Conservation (phyloP, 2,329 filamentous ascomycete species). For the Aspergillus hortae region DNA sequence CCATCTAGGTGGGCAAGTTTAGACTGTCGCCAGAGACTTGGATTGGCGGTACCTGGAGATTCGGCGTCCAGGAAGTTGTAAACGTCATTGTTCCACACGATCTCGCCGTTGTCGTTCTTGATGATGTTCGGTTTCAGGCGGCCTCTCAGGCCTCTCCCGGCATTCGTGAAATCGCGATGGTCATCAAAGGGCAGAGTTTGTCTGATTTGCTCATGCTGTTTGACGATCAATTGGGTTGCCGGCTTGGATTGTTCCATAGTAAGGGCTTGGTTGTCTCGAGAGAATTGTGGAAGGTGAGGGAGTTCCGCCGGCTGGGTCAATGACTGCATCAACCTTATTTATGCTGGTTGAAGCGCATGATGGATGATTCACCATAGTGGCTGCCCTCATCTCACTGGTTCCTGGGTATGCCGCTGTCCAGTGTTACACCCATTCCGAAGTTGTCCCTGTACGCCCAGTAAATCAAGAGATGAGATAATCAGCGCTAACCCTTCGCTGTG, state of each 20-base stretch:
- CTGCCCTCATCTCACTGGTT: no score
- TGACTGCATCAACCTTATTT: no score
- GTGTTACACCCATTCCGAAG: no score
- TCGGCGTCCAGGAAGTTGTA: conserved; percentile 28
- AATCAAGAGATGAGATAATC: no score
- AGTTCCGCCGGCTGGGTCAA: no score
- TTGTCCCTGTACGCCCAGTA: no score
- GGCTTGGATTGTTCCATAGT: not conserved
- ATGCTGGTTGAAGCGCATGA: no score
- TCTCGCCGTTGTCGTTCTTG: conserved; percentile 21
- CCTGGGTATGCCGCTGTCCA: no score
- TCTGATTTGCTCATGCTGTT: conserved; percentile 1
- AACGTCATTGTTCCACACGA: conserved; percentile 31
- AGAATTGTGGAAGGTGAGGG: no score
- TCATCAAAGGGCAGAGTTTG: conserved; percentile 1
- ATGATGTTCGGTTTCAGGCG: conserved; percentile 13
- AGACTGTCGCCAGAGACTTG: conserved; percentile 36
- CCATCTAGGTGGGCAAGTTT: conserved; percentile 28
- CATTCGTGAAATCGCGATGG: not conserved
- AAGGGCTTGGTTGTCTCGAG: no score
- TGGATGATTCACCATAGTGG: no score
- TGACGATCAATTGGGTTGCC: not conserved
- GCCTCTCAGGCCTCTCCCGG: conserved; percentile 17
- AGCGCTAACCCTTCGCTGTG: no score
- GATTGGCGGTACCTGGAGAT: conserved; percentile 24